phyloP scores from a whole-genome alignment of 306 rosid species.

The Elaeagnus macrophylla region DNA sequence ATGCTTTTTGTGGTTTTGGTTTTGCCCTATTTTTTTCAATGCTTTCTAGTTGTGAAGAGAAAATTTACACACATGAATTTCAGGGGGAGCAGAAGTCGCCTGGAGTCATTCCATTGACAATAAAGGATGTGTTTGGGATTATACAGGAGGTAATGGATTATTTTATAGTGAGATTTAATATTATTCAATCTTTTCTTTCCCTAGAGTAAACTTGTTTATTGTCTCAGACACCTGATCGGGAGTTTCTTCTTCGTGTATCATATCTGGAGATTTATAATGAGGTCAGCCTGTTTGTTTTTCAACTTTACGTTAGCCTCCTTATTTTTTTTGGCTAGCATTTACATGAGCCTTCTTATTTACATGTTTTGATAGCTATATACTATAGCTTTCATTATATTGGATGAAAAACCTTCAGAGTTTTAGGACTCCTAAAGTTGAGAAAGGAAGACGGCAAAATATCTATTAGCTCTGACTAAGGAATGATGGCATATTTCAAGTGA shows the following conservation, averaged over 20 bases:
- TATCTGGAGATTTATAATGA: constrained; percentile 97
- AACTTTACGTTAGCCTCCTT: no score
- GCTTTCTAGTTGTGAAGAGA: constrained; percentile 11
- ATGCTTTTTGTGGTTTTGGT: background rate
- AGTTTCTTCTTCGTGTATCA: constrained; percentile 92
- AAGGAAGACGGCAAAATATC: no score
- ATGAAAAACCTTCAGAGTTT: no score
- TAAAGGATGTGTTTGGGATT: constrained; percentile 96
- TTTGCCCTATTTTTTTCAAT: background rate
- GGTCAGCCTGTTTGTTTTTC: constrained; percentile 20
- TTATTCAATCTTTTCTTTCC: no score
- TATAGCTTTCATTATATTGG: no score
- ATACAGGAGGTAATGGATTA: constrained; percentile 78
- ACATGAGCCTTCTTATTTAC: no score
- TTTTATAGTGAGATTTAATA: background rate
- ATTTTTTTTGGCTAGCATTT: no score
- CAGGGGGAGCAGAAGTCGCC: constrained; percentile 99
- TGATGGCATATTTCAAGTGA: no score
- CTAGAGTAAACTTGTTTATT: constrained; percentile 10
- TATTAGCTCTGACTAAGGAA: no score
- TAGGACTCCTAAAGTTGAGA: no score
- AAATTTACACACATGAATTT: background rate
- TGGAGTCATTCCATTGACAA: constrained; percentile 95
- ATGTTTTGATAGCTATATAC: no score
- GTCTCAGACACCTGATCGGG: constrained; percentile 86